Percentiles rank a stretch among this genome's conserved stretches.
phyloP scores from a whole-genome alignment of 306 rosid species.

The Prunus salicina region DNA sequence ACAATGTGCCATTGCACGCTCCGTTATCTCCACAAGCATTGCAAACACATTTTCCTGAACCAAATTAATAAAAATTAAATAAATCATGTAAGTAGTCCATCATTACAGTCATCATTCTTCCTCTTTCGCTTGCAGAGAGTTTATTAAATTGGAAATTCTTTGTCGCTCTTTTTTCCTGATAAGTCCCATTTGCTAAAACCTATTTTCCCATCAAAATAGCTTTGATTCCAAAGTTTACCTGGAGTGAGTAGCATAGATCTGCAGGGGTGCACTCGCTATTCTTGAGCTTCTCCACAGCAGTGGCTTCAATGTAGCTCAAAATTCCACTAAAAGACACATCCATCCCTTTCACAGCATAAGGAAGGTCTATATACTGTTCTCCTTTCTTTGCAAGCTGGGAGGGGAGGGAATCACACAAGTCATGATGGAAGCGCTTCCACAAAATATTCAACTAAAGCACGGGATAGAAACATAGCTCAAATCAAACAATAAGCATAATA shows the following conservation, averaged over 20 bases:
- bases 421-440: constrained; percentile 6
- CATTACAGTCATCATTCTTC: not conserved
- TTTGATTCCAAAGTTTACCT: constrained; percentile 36
- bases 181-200: not conserved
- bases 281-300: constrained; percentile 73
- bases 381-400: constrained; percentile 88
- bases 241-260: constrained; percentile 91
- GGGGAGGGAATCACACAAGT: constrained; percentile 10
- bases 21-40: constrained; percentile 96
- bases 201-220: not conserved
- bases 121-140: not conserved
- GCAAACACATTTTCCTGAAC: constrained; percentile 79
- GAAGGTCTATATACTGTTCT: constrained; percentile 72
- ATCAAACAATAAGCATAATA: not conserved
- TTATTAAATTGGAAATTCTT: not conserved
- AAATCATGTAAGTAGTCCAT: not conserved
- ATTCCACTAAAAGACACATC: constrained; percentile 93
- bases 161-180: not conserved
- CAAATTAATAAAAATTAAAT: not conserved
- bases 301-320: constrained; percentile 81
- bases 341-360: constrained; percentile 93
- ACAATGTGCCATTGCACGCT: constrained; percentile 95
- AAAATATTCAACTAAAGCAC: not conserved
- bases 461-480: too few species aligned
- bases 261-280: constrained; percentile 88